phyloP scores from a whole-genome alignment of 768 basidiomycete genomes.

The Gymnopilus junonius region DNA sequence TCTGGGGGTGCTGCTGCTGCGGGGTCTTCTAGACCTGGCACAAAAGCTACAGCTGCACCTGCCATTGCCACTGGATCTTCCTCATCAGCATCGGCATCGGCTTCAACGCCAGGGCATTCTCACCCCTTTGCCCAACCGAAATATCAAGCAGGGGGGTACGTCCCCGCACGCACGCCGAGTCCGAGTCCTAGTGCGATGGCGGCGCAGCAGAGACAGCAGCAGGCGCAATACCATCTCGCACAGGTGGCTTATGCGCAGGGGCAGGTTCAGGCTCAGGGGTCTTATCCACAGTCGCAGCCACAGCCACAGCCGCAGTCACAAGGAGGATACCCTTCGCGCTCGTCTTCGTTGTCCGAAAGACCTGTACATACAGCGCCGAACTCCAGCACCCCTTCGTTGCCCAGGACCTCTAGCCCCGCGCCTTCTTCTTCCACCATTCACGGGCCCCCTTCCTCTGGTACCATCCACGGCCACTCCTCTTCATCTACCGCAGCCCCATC shows the following conservation, averaged over 20 bases:
- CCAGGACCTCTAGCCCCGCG: constrained; percentile 7
- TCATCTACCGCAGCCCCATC: constrained; percentile 20
- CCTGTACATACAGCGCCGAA: not conserved
- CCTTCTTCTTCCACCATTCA: constrained; percentile 13
- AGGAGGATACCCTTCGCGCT: not conserved
- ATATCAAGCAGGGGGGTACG: constrained; percentile 55
- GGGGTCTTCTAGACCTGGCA: constrained; percentile 14
- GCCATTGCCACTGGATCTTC: no score
- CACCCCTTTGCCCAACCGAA: constrained; percentile 36
- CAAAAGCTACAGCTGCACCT: no score
- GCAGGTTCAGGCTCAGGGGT: constrained; percentile 21
- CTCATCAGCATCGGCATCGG: not conserved
- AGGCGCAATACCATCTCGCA: constrained; percentile 25
- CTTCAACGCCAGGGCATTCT: constrained; percentile 16
- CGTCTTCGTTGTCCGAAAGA: not conserved
- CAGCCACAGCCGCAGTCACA: constrained; percentile 2
- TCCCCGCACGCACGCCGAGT: constrained; percentile 57
- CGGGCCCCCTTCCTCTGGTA: no score
- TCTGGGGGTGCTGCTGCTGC: constrained; percentile 28
- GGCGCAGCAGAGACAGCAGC: constrained; percentile 28
- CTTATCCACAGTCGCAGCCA: not conserved
- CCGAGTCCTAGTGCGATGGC: constrained; percentile 15
- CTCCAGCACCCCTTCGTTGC: constrained; percentile 10
- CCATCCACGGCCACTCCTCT: no score
- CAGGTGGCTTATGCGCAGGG: constrained; percentile 20